Evolutionary conservation across 1,284 basidiomycete species (phyloP), one percentile per base, ranked within the genome.

Genomic region (Puccinia horiana): DNA sequence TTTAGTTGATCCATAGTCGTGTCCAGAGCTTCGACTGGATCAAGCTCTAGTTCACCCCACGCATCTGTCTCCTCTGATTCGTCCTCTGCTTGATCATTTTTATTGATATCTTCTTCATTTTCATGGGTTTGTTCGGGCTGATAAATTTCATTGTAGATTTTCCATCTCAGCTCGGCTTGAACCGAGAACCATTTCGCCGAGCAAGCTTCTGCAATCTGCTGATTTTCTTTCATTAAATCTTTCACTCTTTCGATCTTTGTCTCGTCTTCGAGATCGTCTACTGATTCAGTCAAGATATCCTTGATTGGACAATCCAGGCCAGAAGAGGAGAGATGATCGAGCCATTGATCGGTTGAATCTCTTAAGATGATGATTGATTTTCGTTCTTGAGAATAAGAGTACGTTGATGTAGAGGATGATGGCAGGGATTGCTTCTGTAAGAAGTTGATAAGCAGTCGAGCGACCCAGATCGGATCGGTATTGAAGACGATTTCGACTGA

Each of bases 41-140:
- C 79, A 23, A 65, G 54, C 29, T 73, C 79, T 26, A 81, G 61
- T 20, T 42, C 40, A 42, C 70, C 79, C 79, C 79, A 81, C 6
- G 67, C 37, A 47, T 49, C 72, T 23, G 44, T 32, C 32, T 76
- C 75, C 12, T 76, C 56, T 16, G 14, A 5, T 74, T 54, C 72
- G 14, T 74, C 49, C 40, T 37, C 49, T 49, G 47, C 35, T 0
- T 20, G 18, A 20, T 40, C 26, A 35, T 40, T 29, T 37, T 74
- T 26, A 35, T 29, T 20, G 44, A 16, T n/a, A 26, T 35, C 0
- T 40, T 61, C 9, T 12, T 65, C 18, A 29, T 47, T 20, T 40
- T 29, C 23, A 40, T 29, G 4, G 4, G 52, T 23, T 54, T 54
- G 23, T 52, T 49, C 32, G 37, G 52, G n/a, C 8, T 63, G 37